Percentiles rank a stretch among this genome's conserved stretches.
phyloP scores from a whole-genome alignment of 257 asterid species.

The Thymus mandschuricus region DNA sequence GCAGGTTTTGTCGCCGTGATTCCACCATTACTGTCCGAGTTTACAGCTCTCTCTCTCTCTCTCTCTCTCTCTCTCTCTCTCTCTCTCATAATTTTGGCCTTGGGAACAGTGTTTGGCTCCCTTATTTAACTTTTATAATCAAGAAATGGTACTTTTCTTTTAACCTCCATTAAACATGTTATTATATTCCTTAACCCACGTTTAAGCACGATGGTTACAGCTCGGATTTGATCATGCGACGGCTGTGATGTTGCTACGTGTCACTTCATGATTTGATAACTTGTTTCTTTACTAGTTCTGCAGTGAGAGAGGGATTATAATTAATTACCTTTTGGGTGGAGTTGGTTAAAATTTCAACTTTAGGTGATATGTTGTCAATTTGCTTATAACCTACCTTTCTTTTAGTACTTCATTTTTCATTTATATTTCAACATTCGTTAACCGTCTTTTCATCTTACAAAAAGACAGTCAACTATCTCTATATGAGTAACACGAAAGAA shows the following conservation, averaged over 20 bases:
- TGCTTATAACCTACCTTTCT: background rate
- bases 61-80: slow-evolving; percentile 50
- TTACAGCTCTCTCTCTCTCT: slow-evolving; percentile 60
- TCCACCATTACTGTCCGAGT: slow-evolving; percentile 70
- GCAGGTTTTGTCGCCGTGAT: slow-evolving; percentile 74
- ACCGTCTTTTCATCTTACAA: no score
- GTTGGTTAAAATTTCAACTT: slow-evolving; percentile 21
- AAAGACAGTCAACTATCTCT: no score
- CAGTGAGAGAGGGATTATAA: background rate
- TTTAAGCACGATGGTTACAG: slow-evolving; percentile 92
- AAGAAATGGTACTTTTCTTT: slow-evolving; percentile 34
- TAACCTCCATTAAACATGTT: slow-evolving; percentile 56
- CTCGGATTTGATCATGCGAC: slow-evolving; percentile 51
- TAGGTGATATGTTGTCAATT: slow-evolving; percentile 12
- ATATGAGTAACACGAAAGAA: no score
- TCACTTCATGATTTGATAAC: slow-evolving; percentile 12
- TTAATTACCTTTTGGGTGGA: background rate
- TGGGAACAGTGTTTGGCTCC: slow-evolving; percentile 37
- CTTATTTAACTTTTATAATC: slow-evolving; percentile 21
- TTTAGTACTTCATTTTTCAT: no score
- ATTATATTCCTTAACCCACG: slow-evolving; percentile 92
- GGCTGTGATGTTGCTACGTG: slow-evolving; percentile 52
- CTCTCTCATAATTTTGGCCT: slow-evolving; percentile 48
- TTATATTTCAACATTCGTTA: no score
- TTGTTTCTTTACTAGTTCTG: background rate